Conservation (phyloP, 2,329 filamentous ascomycete genomes). For the Leptographium galeiforme region DNA sequence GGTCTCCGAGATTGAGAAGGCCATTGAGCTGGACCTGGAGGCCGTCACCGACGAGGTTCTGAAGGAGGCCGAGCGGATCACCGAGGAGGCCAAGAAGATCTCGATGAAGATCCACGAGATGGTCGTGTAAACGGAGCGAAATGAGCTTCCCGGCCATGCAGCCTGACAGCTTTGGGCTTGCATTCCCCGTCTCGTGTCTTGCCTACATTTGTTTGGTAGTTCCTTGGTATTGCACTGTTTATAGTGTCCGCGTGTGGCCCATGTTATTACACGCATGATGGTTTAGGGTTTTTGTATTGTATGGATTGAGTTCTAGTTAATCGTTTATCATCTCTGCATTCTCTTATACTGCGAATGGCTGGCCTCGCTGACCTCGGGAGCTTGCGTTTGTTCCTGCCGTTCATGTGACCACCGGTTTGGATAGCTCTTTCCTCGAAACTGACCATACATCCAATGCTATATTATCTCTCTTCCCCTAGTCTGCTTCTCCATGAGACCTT, state of each 20-base stretch:
- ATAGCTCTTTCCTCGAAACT: neutral
- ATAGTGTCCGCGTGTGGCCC: slow-evolving; percentile 1
- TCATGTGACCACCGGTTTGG: too few species aligned
- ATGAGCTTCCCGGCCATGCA: slow-evolving; percentile 44
- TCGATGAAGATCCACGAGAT: slow-evolving; percentile 49
- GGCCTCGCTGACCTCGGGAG: too few species aligned
- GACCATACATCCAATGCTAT: too few species aligned
- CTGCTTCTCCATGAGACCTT: neutral
- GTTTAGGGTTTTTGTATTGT: slow-evolving; percentile 3
- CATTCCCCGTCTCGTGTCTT: neutral
- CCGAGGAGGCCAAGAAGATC: slow-evolving; percentile 46
- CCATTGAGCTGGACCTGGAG: slow-evolving; percentile 48
- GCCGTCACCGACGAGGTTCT: slow-evolving; percentile 43
- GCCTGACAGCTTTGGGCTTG: neutral
- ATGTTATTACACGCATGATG: slow-evolving; percentile 1
- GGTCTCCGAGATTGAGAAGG: slow-evolving; percentile 47
- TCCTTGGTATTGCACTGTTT: neutral
- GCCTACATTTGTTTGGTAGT: neutral
- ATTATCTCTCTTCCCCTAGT: neutral
- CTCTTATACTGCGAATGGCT: too few species aligned
- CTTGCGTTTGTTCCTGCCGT: too few species aligned
- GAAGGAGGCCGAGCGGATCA: slow-evolving; percentile 37
- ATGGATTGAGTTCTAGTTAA: neutral
- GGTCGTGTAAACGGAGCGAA: slow-evolving; percentile 43
- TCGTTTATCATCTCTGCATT: neutral